Evolutionary conservation across 2,329 filamentous ascomycete species (phyloP).

Genomic region (Pezicula neosporulosa): DNA sequence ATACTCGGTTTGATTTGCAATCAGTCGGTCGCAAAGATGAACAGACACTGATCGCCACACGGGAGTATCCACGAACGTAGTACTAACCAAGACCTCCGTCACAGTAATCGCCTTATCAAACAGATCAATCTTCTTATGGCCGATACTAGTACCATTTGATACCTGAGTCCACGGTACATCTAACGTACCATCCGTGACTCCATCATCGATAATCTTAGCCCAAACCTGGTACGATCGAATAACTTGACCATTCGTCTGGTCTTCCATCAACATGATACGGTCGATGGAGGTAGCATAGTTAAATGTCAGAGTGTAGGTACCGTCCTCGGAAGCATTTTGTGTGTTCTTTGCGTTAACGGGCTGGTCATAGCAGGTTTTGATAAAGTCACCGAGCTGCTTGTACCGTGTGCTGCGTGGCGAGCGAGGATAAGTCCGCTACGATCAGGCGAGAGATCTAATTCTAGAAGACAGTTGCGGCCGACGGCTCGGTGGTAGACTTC

Average conservation of each 20-base stretch:
- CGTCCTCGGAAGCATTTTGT: not conserved
- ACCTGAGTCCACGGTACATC: conserved; percentile 17
- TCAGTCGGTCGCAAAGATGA: conserved; percentile 15
- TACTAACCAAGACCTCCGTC: conserved; percentile 19
- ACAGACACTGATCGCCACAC: conserved; percentile 20
- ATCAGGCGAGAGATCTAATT: conserved; percentile 21
- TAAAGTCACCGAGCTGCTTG: conserved; percentile 22
- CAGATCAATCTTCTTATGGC: conserved; percentile 23
- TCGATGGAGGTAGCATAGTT: conserved; percentile 15
- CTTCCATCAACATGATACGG: conserved; percentile 24
- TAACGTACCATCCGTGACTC: conserved; percentile 1
- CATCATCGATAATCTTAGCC: conserved; percentile 11
- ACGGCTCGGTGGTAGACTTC: conserved; percentile 23
- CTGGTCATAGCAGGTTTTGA: conserved; percentile 8
- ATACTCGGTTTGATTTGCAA: not conserved
- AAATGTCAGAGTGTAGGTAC: conserved; percentile 8
- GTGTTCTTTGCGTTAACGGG: conserved; percentile 5
- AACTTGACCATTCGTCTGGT: conserved; percentile 22
- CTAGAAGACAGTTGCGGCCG: conserved; percentile 22
- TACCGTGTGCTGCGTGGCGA: conserved; percentile 18
- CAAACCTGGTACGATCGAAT: conserved; percentile 21
- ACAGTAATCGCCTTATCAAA: conserved; percentile 15
- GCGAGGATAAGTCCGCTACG: conserved; percentile 20
- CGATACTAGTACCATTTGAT: conserved; percentile 21
- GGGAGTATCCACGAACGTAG: conserved; percentile 20